Evolutionary conservation across 2,329 filamentous ascomycete species (phyloP).

Genomic region (Clonostachys sp.): DNA sequence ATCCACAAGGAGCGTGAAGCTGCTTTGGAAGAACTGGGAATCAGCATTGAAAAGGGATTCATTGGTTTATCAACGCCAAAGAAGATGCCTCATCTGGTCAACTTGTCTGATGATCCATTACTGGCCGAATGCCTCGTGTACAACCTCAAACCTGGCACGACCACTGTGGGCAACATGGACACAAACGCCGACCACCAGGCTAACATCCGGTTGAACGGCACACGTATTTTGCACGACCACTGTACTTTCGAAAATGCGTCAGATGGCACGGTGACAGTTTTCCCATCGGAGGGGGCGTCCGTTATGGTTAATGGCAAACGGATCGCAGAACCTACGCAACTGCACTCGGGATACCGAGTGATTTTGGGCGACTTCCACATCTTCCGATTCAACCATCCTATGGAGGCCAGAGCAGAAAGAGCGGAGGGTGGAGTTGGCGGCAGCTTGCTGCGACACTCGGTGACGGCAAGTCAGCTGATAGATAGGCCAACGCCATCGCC

Average conservation of each 20-base stretch:
- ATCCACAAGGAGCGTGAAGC: slow-evolving; percentile 97
- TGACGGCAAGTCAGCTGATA: slow-evolving; percentile 58
- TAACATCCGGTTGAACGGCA: slow-evolving; percentile 91
- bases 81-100: slow-evolving; percentile 99
- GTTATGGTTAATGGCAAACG: slow-evolving; percentile 97
- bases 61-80: slow-evolving; percentile 93
- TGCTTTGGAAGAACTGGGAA: slow-evolving; percentile 91
- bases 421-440: slow-evolving; percentile 73
- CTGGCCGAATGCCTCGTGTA: slow-evolving; percentile 96
- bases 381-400: slow-evolving; percentile 95
- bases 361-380: slow-evolving; percentile 98
- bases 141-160: slow-evolving; percentile 93
- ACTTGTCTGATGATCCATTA: slow-evolving; percentile 89
- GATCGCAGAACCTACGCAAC: slow-evolving; percentile 76
- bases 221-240: slow-evolving; percentile 86
- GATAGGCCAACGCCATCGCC: slow-evolving; percentile 51
- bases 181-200: slow-evolving; percentile 69
- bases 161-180: slow-evolving; percentile 91
- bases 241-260: slow-evolving; percentile 85
- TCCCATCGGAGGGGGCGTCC: slow-evolving; percentile 85
- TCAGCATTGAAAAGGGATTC: slow-evolving; percentile 98
- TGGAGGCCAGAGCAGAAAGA: slow-evolving; percentile 89
- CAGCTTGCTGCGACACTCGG: slow-evolving; percentile 81
- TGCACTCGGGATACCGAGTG: slow-evolving; percentile 89
- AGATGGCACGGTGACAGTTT: slow-evolving; percentile 87